Evolutionary conservation across 2,329 filamentous ascomycete genomes (phyloP), one percentile per base, ranked within the genome.

Genomic region (Aureobasidium zeae): DNA sequence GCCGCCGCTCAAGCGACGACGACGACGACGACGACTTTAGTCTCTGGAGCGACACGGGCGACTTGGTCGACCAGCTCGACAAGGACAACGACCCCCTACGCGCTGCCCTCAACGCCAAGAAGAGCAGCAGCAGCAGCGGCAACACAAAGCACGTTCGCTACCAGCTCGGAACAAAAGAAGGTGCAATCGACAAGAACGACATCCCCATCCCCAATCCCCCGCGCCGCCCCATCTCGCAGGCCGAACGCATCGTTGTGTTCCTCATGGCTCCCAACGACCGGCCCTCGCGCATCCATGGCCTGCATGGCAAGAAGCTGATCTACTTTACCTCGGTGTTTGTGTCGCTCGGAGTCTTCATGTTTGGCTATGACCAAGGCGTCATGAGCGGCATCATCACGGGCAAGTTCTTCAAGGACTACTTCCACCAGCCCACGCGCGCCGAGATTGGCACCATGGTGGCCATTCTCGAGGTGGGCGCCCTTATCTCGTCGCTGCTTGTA

Each of bases 401-500:
- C 51, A 74, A 78, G 8, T 84, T 83, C 63, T 98, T 98, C 62
- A 85, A 81, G 62, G 79, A 88, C 60, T 94, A 94, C 63, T 96
- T 98, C 66, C 73, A 88, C 56, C 79, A 96, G 55, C 91, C 91
- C 15, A 82, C 85, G 17, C 77, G 77, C 55, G 86, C 87, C 34
- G 79, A 94, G 61, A 81, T 98, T 47, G 91, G 89, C 48, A 96
- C 88, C 20, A 96, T 96, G 82, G 91, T 98, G 46, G 89, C 91
- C 52, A 96, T 98, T 55, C 75, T 98, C 47, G 89, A 95, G 66
- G 71, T 96, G 42, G 91, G 91, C 48, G 91, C 91, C 26, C 83
- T 98, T 50, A 82, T 94, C 55, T 83, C 89, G 15, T 96, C 89
- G 1, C 67, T 98, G 9, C 63, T 81, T 21, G 86, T 96, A 25